These are phyloP conservation scores for Heritiera fomes DNA, from an alignment of 345 rosid species.

Conservation along the genomic window DNA sequence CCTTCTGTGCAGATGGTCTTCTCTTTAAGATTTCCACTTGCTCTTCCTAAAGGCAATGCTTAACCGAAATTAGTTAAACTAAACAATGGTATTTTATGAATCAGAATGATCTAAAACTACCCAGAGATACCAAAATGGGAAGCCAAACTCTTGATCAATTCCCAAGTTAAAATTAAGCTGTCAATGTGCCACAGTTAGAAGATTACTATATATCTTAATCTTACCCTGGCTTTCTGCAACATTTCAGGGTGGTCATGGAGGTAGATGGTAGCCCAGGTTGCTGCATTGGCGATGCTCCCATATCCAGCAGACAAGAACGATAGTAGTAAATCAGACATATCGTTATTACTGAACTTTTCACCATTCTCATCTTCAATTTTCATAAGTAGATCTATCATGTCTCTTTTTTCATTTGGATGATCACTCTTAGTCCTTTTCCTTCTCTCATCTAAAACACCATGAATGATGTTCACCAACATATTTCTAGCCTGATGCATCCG, in stretches of 20 bases:
- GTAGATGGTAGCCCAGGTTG: conserved; percentile 29
- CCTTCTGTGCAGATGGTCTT: conserved; percentile 22
- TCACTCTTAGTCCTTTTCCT: not conserved
- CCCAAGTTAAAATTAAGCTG: too few relatives aligned
- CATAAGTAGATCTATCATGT: conserved; percentile 33
- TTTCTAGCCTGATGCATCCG: conserved; percentile 26
- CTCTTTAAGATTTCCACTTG: conserved; percentile 32
- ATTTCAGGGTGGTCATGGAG: conserved; percentile 27
- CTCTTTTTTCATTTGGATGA: not conserved
- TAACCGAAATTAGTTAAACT: not conserved
- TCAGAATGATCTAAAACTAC: too few relatives aligned
- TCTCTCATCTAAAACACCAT: conserved; percentile 25
- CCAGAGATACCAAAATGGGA: too few relatives aligned
- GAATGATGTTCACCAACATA: conserved; percentile 28
- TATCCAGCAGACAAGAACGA: conserved; percentile 30
- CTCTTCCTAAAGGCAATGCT: conserved; percentile 25
- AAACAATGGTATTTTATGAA: not conserved
- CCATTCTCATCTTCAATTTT: conserved; percentile 39
- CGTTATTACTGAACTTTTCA: conserved; percentile 22
- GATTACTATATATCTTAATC: too few relatives aligned
- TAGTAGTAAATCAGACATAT: conserved; percentile 29
- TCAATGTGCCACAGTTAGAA: too few relatives aligned
- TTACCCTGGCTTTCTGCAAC: conserved; percentile 36
- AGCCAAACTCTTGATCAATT: not conserved
- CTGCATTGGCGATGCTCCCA: conserved; percentile 22